Conservation (phyloP, 129 eudicot species). For the sunflower (Helianthus annuus) region HanXRQr2.0-SUNRISE NC_035445.2:138989557-138990056, state of each 20-base stretch:
- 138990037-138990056: slow-evolving; percentile 60
- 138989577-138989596: slow-evolving; percentile 7
- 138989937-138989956: slow-evolving; percentile 47
- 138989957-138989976: slow-evolving; percentile 34
- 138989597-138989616: slow-evolving; percentile 37
- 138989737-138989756: slow-evolving; percentile 19
- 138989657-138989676: slow-evolving; percentile 44
- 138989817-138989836: slow-evolving; percentile 49
- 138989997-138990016: slow-evolving; percentile 55
- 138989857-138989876: slow-evolving; percentile 39
- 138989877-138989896: slow-evolving; percentile 67
- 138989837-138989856: slow-evolving; percentile 48
- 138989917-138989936: slow-evolving; percentile 67
- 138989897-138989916: slow-evolving; percentile 63
- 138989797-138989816: slow-evolving; percentile 45
- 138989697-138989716: slow-evolving; percentile 14
- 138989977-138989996: slow-evolving; percentile 46
- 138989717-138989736: slow-evolving; percentile 29
- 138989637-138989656: slow-evolving; percentile 58
- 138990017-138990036: slow-evolving; percentile 63
- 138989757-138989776: slow-evolving; percentile 29
- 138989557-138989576: slow-evolving; percentile 23
- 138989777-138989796: slow-evolving; percentile 31
- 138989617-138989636: slow-evolving; percentile 48
- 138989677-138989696: slow-evolving; percentile 11